phyloP scores from a whole-genome alignment of 129 eudicot species.

The Mikania micrantha region DNA sequence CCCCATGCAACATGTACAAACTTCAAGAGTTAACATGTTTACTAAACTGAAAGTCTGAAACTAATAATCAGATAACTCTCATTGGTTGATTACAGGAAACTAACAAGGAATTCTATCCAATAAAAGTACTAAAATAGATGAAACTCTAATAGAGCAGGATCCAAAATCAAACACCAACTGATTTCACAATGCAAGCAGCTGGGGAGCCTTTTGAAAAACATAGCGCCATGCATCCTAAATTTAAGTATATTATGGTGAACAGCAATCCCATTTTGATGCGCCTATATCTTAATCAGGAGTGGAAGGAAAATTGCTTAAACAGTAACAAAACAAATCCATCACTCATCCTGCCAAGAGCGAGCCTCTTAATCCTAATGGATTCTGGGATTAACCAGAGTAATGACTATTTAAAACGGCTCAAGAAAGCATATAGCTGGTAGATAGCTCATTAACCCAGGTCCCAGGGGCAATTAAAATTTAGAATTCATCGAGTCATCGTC shows the following conservation, averaged over 20 bases:
- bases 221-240: constrained; percentile 10
- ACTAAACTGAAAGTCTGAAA: constrained; percentile 1
- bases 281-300: neutral
- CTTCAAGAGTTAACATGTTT: neutral
- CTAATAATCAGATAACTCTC: constrained; percentile 8
- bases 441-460: too few relatives aligned
- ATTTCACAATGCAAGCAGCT: constrained; percentile 10
- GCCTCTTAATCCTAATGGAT: constrained; percentile 10
- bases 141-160: neutral
- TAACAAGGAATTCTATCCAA: neutral
- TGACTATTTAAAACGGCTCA: neutral
- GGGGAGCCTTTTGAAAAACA: constrained; percentile 4
- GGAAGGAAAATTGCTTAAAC: neutral
- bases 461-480: neutral
- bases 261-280: neutral
- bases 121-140: neutral
- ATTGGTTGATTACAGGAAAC: neutral
- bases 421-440: neutral
- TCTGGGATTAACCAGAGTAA: constrained; percentile 4
- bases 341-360: constrained; percentile 11
- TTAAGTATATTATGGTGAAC: neutral
- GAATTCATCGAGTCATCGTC: neutral
- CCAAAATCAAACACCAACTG: neutral
- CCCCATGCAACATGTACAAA: constrained; percentile 10
- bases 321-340: constrained; percentile 4